These are phyloP conservation scores for Darksidea phi DNA, from an alignment of 495 filamentous ascomycete species.

Conservation along the genomic window DNA sequence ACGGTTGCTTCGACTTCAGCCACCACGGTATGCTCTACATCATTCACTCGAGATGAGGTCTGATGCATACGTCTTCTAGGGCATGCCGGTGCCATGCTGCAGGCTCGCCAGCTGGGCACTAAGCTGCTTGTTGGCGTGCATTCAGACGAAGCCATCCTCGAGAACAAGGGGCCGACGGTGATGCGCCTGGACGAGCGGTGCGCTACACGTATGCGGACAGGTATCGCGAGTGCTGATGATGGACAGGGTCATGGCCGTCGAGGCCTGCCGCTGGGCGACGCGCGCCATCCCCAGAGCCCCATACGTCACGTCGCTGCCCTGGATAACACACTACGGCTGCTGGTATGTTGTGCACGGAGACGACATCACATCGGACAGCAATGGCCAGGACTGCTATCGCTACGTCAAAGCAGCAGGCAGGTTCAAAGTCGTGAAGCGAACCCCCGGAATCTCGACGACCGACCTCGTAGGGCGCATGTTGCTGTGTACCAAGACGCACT, in stretches of 20 bases:
- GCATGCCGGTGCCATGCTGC: conserved; percentile 94
- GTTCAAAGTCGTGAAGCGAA: conserved; percentile 94
- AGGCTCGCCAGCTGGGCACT: conserved; percentile 80
- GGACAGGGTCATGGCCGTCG: conserved; percentile 70
- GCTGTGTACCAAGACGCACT: conserved; percentile 84
- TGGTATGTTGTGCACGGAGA: conserved; percentile 90
- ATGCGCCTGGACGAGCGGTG: conserved; percentile 90
- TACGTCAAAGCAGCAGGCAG: conserved; percentile 88
- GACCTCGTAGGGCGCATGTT: conserved; percentile 97
- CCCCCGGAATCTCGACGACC: conserved; percentile 93
- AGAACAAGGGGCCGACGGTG: conserved; percentile 96
- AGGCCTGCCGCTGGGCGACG: conserved; percentile 93
- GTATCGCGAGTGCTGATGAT: conserved; percentile 6
- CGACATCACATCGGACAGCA: conserved; percentile 80
- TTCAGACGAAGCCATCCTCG: conserved; percentile 88
- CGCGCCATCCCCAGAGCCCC: conserved; percentile 78
- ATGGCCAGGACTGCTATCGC: conserved; percentile 92
- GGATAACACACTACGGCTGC: conserved; percentile 94
- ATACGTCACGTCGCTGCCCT: conserved; percentile 89
- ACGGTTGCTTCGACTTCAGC: conserved; percentile 98
- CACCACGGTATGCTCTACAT: conserved; percentile 69
- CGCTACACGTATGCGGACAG: background rate
- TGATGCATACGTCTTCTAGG: conserved; percentile 51
- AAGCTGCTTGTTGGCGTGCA: conserved; percentile 90
- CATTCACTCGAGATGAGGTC: background rate